Evolutionary conservation across 805 yeast genomes (phyloP), one percentile per base, ranked within the genome.

Genomic region (Kodamaea kakaduensis): DNA sequence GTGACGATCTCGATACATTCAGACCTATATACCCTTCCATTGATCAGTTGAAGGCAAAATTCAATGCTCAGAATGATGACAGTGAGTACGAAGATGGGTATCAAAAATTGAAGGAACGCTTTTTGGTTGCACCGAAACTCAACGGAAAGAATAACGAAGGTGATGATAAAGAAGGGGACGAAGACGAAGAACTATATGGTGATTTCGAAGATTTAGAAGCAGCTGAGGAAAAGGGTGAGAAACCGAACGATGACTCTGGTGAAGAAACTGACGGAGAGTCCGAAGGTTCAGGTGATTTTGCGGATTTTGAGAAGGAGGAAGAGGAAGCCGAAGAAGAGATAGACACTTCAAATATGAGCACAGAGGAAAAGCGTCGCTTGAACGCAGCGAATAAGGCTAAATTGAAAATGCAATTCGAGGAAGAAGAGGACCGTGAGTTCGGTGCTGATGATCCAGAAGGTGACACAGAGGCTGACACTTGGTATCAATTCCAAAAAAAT

Each of bases 401-500:
- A 51, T 69, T 90, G 40, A 80, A 88, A 41, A 70, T 85, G 50
- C 97, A 93, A 55, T 87, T 93, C 52, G 97, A 93, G 53, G 87
- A 79, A 34, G 87, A 81, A 55, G 88, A 81, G 48, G 73, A 67
- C 39, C 52, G 71, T 9, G 73, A 68, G 39, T 77, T 77, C 46
- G 85, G 84, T 12, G 87, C 80, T 17, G 85, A 81, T 43, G 95
- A 86, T 44, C 85, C 85, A 9, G 88, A 84, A 54, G 81, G 76
- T 37, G 64, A 55, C 33, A 57, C 59, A 15, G 94, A 84, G 53
- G 87, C 86, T 38, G 97, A 90, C 50, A 88, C 96, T 0, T 93
- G 98, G 98, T 93, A 90, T 57, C 97, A 90, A 57, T 78, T 84
- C 59, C 97, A 93, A 59, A 93, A 93, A 67, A 94, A 95, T 42